These are phyloP conservation scores for Verticillium albo-atrum DNA, from an alignment of 2,329 filamentous ascomycete genomes.

Conservation along the genomic window DNA sequence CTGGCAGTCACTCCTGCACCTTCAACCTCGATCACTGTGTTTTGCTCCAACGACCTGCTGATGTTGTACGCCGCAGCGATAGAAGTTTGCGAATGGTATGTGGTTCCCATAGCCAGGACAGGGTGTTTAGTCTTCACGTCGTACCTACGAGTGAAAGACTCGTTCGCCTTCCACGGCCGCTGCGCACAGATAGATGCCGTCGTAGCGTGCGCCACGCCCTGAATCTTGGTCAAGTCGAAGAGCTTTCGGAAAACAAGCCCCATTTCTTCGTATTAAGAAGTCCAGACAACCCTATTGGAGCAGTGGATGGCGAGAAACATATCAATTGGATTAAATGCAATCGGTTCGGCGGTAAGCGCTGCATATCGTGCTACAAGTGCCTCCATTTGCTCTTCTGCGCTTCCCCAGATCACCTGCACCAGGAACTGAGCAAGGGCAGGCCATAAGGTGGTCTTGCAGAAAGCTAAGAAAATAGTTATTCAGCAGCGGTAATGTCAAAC, in stretches of 20 bases:
- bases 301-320: background rate
- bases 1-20: no score
- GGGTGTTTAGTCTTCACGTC: constrained; percentile 24
- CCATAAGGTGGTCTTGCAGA: no score
- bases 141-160: constrained; percentile 27
- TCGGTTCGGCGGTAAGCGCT: background rate
- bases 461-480: no score
- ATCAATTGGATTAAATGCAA: background rate
- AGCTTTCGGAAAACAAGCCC: constrained; percentile 3
- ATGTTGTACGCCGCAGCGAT: constrained; percentile 30
- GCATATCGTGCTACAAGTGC: constrained; percentile 2
- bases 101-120: constrained; percentile 32
- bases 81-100: constrained; percentile 30
- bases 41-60: constrained; percentile 28
- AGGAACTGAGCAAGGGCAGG: no score
- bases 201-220: constrained; percentile 14
- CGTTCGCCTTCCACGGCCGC: constrained; percentile 32
- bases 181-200: constrained; percentile 24
- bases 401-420: no score
- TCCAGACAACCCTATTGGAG: background rate
- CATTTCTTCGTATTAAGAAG: background rate
- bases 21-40: constrained; percentile 4
- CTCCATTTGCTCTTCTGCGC: no score
- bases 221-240: constrained; percentile 20
- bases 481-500: no score